phyloP scores from a whole-genome alignment of 192 early-diverging fungal genomes.

The Bifiguratus adelaidae region DNA sequence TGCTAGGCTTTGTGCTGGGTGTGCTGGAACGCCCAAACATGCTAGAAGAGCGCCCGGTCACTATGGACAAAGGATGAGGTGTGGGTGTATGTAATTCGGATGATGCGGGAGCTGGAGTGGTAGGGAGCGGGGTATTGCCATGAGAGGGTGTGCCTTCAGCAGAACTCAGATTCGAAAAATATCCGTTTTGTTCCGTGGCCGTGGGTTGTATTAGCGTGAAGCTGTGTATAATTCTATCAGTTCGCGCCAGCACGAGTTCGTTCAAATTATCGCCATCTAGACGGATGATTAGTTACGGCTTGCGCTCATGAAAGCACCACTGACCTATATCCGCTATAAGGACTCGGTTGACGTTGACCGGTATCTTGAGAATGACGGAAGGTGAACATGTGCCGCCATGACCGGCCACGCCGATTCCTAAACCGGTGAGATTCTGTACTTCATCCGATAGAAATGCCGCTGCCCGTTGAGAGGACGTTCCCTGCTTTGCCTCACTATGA shows the following conservation, averaged over 20 bases:
- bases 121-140: no score
- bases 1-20: neutral
- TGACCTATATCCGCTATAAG: conserved; percentile 46
- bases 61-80: neutral
- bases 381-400: no score
- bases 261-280: conserved; percentile 39
- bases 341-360: conserved; percentile 44
- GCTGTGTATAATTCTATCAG: conserved; percentile 41
- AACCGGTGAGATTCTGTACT: no score
- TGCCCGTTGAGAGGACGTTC: no score
- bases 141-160: no score
- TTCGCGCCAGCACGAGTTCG: conserved; percentile 41
- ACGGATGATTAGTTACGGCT: neutral
- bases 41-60: neutral
- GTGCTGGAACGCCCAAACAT: neutral
- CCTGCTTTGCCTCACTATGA: conserved; percentile 4
- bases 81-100: neutral
- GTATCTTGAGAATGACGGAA: conserved; percentile 32
- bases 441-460: no score
- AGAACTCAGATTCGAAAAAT: no score
- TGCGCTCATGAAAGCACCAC: neutral
- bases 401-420: no score
- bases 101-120: no score
- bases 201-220: conserved; percentile 15
- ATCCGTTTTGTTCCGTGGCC: neutral